Conservation (phyloP, 2,329 filamentous ascomycete species). For the Neopestalotiopsis clavispora region DNA sequence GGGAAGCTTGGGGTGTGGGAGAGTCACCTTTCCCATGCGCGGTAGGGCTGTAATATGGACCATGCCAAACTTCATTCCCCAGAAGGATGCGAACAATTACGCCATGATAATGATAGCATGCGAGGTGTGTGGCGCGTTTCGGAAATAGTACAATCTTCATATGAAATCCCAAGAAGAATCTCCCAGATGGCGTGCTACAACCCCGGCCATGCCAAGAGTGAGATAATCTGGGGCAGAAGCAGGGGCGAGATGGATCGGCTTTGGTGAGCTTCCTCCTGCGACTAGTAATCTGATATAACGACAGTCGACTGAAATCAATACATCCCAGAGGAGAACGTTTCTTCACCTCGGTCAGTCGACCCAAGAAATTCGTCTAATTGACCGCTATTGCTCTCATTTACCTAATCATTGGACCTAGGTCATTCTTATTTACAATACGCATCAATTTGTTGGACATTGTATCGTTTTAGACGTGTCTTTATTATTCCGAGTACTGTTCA, state of each 20-base stretch:
- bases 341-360: neutral
- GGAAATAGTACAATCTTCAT: neutral
- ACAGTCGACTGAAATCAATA: neutral
- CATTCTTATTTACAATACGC: too few species aligned
- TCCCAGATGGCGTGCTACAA: constrained; percentile 4
- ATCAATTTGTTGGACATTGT: too few species aligned
- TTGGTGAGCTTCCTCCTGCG: neutral
- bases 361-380: neutral
- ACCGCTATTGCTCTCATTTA: too few species aligned
- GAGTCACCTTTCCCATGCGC: neutral
- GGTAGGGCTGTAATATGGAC: neutral
- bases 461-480: too few species aligned
- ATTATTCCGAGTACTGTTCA: too few species aligned
- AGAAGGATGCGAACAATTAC: neutral
- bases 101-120: neutral
- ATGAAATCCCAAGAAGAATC: neutral
- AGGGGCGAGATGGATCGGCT: neutral
- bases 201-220: neutral
- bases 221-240: neutral
- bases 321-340: neutral
- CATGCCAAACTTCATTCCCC: neutral
- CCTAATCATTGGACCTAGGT: too few species aligned
- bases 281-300: neutral
- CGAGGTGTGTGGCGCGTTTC: neutral
- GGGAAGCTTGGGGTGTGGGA: neutral